Percentiles rank a stretch among this genome's conserved stretches.
These are phyloP conservation scores for Pyrenophora teres DNA, from an alignment of 2,329 filamentous ascomycete genomes.

Conservation along the genomic window DNA sequence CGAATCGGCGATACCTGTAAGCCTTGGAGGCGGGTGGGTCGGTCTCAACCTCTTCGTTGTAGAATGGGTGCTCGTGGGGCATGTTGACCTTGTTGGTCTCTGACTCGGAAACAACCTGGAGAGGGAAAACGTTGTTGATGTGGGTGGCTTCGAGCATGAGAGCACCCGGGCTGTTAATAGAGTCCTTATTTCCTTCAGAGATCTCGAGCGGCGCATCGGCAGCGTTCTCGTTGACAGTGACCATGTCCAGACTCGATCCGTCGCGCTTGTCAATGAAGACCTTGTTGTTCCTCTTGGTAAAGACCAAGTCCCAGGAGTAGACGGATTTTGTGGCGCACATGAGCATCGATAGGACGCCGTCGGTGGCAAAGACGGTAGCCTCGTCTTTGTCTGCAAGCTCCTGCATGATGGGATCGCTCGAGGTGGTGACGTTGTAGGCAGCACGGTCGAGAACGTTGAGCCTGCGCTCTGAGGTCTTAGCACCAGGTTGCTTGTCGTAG, in stretches of 20 bases:
- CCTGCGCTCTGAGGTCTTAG: slow-evolving; percentile 83
- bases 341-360: slow-evolving; percentile 97
- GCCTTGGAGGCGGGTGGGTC: slow-evolving; percentile 94
- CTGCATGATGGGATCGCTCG: slow-evolving; percentile 94
- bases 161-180: slow-evolving; percentile 89
- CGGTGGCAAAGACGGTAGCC: slow-evolving; percentile 94
- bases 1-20: slow-evolving; percentile 98
- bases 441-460: slow-evolving; percentile 89
- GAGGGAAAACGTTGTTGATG: slow-evolving; percentile 99
- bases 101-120: slow-evolving; percentile 89
- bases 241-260: slow-evolving; percentile 91
- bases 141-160: slow-evolving; percentile 97
- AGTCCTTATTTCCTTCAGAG: slow-evolving; percentile 89
- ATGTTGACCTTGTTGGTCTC: slow-evolving; percentile 80
- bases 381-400: slow-evolving; percentile 95
- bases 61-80: slow-evolving; percentile 92
- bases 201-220: slow-evolving; percentile 91
- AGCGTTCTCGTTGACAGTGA: slow-evolving; percentile 98
- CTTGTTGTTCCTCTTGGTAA: slow-evolving; percentile 91
- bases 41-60: slow-evolving; percentile 89
- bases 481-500: slow-evolving; percentile 89
- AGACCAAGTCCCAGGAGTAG: slow-evolving; percentile 98
- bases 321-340: slow-evolving; percentile 98
- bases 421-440: slow-evolving; percentile 97
- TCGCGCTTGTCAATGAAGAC: slow-evolving; percentile 99